phyloP scores from a whole-genome alignment of 2,329 filamentous ascomycete genomes.

The Madurella mycetomatis region DNA sequence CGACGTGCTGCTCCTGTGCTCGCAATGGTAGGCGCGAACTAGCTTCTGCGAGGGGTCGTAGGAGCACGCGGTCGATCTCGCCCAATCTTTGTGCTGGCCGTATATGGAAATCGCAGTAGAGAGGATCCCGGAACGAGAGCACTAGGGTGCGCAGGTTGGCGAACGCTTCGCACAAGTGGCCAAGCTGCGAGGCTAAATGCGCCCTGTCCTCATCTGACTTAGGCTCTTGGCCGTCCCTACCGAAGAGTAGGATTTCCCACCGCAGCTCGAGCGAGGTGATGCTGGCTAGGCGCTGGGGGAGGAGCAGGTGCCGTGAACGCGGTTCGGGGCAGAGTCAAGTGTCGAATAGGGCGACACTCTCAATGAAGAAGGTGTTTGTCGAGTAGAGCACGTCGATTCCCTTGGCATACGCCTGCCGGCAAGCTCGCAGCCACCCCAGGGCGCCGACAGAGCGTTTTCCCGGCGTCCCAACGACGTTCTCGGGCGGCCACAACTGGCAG shows the following conservation, averaged over 20 bases:
- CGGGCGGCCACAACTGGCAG: conserved; percentile 3
- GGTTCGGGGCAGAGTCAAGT: background rate
- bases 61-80: background rate
- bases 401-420: conserved; percentile 29
- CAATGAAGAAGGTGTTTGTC: conserved; percentile 28
- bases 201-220: background rate
- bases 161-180: background rate
- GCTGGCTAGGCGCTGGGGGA: background rate
- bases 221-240: background rate
- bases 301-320: background rate
- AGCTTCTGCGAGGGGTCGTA: background rate
- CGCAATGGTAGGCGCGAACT: background rate
- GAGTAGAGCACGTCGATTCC: conserved; percentile 29
- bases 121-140: background rate
- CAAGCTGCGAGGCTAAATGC: background rate
- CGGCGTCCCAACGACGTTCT: background rate
- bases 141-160: background rate
- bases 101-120: background rate
- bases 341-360: background rate
- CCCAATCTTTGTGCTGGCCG: background rate
- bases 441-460: conserved; percentile 24
- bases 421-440: conserved; percentile 30
- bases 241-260: background rate
- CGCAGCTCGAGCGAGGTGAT: conserved; percentile 5
- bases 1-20: background rate